Evolutionary conservation across 2,329 filamentous ascomycete species (phyloP), one percentile per base, ranked within the genome.

Genomic region (Apiospora malaysiana): DNA sequence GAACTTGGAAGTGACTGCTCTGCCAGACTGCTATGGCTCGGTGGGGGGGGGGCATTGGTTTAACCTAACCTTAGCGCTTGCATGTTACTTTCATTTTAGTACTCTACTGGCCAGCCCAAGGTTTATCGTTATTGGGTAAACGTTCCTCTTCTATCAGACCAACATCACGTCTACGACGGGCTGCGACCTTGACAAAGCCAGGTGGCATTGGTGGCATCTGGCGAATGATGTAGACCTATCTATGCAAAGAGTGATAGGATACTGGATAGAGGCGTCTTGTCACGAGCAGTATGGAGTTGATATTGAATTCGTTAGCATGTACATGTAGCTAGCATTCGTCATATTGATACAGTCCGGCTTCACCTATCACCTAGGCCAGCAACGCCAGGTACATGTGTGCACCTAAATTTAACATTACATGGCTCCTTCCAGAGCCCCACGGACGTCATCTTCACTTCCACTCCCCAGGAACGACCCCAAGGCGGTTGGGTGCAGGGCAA

Each of bases 391-490:
- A 45, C 42, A 16, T 45, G 10, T 40, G 56, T 37, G 51, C 51
- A 59, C 51, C 51, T 59, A 63, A 63, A 63, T 40, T 63, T 40
- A 63, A 63, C 56, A 40, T 63, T n/a, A 2, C 56, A 63, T 14
- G 32, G 56, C 56, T 40, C 56, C 56, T 63, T 63, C 56, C 56
- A 63, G 16, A 40, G 27, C 56, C 56, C 56, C 56, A 63, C 56
- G 56, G 56, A 63, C 56, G 56, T 63, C 56, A 63, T 63, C 56
- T 32, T 63, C 56, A 63, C 56, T 40, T 63, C 56, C 56, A 63
- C 56, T 16, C 7, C 27, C 42, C 8, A 42, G 40, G 40, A 42
- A 42, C 32, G 14, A 32, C 12, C 49, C 47, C 23, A 23, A 51
- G 47, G 47, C 47, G 25, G 47, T 27, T 9, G 16, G 27, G 37